Evolutionary conservation across 495 filamentous ascomycete genomes (phyloP).

Genomic region (Talaromyces borbonicus): DNA sequence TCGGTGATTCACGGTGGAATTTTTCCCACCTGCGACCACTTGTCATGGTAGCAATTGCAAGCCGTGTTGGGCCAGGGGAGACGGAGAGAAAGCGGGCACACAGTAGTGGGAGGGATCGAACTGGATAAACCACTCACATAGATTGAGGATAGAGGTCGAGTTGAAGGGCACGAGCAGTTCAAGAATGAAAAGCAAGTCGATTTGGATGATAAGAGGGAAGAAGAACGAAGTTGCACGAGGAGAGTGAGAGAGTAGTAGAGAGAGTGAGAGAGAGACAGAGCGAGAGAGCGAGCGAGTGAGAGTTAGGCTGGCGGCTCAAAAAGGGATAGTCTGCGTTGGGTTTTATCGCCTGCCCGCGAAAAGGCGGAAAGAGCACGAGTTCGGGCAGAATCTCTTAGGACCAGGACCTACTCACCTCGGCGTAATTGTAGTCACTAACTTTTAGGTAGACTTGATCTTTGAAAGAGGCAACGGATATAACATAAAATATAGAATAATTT

Average conservation of each 20-base stretch:
- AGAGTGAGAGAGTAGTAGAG: not conserved
- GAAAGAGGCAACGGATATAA: no score
- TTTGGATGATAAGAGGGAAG: not conserved
- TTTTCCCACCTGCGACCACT: conserved; percentile 1
- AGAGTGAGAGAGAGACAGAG: conserved; percentile 1
- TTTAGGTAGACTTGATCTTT: no score
- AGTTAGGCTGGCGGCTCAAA: conserved; percentile 4
- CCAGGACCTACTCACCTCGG: no score
- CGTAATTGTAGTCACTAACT: no score
- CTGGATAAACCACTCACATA: conserved; percentile 10
- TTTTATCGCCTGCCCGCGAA: no score
- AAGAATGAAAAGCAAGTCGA: not conserved
- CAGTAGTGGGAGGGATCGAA: conserved; percentile 6
- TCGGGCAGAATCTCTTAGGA: no score
- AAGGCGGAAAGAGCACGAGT: no score
- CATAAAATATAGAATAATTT: no score
- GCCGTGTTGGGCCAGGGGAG: conserved; percentile 8
- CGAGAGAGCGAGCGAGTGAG: not conserved
- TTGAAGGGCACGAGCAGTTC: not conserved
- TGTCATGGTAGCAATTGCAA: conserved; percentile 13
- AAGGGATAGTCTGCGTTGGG: no score
- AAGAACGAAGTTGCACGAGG: not conserved
- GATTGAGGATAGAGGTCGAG: conserved; percentile 6
- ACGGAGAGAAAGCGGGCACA: conserved; percentile 9
- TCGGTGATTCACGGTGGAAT: not conserved